Base-by-base conservation (phyloP, 768 basidiomycete species). In the Sporobolomyces phaffii region DNA sequence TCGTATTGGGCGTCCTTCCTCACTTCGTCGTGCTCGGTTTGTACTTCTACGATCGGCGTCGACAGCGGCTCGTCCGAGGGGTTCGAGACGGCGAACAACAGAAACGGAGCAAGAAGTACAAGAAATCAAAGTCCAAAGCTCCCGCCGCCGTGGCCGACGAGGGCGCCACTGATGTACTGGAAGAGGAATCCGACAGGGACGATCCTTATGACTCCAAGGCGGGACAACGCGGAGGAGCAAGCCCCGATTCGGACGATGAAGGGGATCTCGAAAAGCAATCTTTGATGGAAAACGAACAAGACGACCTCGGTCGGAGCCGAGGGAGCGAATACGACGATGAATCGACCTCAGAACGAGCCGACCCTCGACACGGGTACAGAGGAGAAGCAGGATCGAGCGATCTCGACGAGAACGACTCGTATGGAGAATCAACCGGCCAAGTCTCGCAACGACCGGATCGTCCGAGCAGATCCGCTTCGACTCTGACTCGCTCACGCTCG, bases 181-280 rank as follows among this genome's bases (percentile, higher is more conserved):
- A n/a, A n/a, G n/a, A n/a, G n/a, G n/a, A 50, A 28, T 26, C 26
- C 48, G 26, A 28, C n/a, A n/a, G n/a, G 48, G 28, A 31, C 24
- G 48, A 50, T 26, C 48, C 28, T 22, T 8, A 52, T 36, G 10
- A 7, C 9, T 13, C 22, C n/a, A 31, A 17, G 8, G 31, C 29
- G 18, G 51, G 34, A 8, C 13, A 33, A 7, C 22, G 9, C 10
- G 34, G 15, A 11, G 52, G 22, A 54, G 10, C 15, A 24, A 18
- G 15, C 13, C n/a, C n/a, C n/a, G n/a, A n/a, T n/a, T n/a, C n/a
- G n/a, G 52, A 40, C 34, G 14, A 33, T 9, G 24, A n/a, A 36
- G 28, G 11, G 29, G 52, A 54, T 40, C 34, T 54, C 9, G 52
- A 54, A n/a, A 54, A 54, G 36, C 52, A 54, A 28, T 36, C 52